These are phyloP conservation scores for Salix koriyanagi DNA, from an alignment of 345 rosid genomes.

Conservation along the genomic window DNA sequence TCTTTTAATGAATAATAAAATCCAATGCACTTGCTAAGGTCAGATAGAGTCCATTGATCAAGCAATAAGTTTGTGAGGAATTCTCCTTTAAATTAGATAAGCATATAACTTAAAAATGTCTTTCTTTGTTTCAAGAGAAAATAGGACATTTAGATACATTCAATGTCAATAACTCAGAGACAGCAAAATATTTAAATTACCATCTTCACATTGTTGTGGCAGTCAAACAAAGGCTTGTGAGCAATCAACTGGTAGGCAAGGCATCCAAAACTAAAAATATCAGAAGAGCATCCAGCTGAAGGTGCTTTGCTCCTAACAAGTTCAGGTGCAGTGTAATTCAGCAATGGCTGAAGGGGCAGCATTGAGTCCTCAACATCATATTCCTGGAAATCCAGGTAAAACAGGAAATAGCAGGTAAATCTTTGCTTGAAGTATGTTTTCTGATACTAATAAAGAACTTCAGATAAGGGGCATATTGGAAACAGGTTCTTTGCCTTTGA, in stretches of 20 bases:
- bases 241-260: slow-evolving; percentile 87
- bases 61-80: not conserved
- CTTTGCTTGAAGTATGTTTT: not conserved
- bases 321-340: slow-evolving; percentile 95
- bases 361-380: slow-evolving; percentile 94
- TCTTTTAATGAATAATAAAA: not conserved
- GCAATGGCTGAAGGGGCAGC: slow-evolving; percentile 85
- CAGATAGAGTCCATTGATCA: not conserved
- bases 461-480: not conserved
- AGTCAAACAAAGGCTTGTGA: slow-evolving; percentile 81
- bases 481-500: not conserved
- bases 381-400: slow-evolving; percentile 50
- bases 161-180: not conserved
- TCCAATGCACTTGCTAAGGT: not conserved
- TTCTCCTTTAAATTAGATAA: not conserved
- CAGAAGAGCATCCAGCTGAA: slow-evolving; percentile 71
- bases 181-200: slow-evolving; percentile 34
- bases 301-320: slow-evolving; percentile 66
- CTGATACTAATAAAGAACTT: not conserved
- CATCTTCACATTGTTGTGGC: slow-evolving; percentile 97
- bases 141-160: not conserved
- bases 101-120: not conserved
- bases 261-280: slow-evolving; percentile 95
- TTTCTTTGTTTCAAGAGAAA: not conserved
- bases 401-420: slow-evolving; percentile 11